Evolutionary conservation across 2,329 filamentous ascomycete species (phyloP).

Genomic region (Diaporthe sp.): DNA sequence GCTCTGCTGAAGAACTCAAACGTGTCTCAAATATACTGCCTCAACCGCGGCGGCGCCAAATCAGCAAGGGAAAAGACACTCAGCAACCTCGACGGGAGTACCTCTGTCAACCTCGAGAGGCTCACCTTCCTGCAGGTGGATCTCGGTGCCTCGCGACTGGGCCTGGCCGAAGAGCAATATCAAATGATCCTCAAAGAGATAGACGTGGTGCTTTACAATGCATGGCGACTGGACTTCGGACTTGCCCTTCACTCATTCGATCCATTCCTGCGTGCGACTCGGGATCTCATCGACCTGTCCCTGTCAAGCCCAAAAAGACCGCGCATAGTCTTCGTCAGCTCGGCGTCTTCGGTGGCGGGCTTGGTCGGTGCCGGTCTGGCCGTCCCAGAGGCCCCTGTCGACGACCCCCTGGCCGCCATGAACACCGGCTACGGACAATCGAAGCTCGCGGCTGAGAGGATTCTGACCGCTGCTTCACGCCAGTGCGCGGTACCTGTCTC

Average conservation of each 20-base stretch:
- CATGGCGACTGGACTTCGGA: slow-evolving; percentile 47
- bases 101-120: neutral
- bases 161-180: neutral
- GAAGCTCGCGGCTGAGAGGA: slow-evolving; percentile 44
- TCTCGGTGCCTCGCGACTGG: slow-evolving; percentile 10
- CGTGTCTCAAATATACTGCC: slow-evolving; percentile 16
- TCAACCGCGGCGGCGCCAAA: slow-evolving; percentile 8
- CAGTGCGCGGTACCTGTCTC: slow-evolving; percentile 42
- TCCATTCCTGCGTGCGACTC: slow-evolving; percentile 41
- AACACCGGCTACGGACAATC: slow-evolving; percentile 46
- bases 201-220: slow-evolving; percentile 45
- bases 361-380: neutral
- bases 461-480: slow-evolving; percentile 37
- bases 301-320: slow-evolving; percentile 12
- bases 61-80: neutral
- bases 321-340: slow-evolving; percentile 30
- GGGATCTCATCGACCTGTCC: slow-evolving; percentile 44
- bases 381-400: slow-evolving; percentile 15
- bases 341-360: slow-evolving; percentile 18
- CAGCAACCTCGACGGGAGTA: neutral
- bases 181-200: slow-evolving; percentile 24
- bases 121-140: slow-evolving; percentile 4
- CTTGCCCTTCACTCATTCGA: slow-evolving; percentile 44
- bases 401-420: slow-evolving; percentile 20
- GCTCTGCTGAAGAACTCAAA: neutral